Evolutionary conservation across 192 early-diverging fungal genomes (phyloP).

Genomic region (Backusella morwellensis): DNA sequence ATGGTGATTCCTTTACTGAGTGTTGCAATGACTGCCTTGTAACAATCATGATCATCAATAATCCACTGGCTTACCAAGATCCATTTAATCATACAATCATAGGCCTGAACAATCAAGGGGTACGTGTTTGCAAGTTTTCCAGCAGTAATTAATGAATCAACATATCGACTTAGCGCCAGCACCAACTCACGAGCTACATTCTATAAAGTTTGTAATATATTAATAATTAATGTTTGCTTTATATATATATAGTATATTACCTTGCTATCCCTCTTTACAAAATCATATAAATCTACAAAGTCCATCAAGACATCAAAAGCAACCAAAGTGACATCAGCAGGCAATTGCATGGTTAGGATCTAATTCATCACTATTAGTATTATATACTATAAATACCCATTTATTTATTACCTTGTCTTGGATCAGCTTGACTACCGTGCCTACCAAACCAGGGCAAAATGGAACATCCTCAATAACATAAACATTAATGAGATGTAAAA

Average conservation of each 20-base stretch:
- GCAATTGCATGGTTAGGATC: constrained; percentile 58
- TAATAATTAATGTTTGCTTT: background rate
- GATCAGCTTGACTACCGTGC: constrained; percentile 64
- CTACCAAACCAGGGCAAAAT: constrained; percentile 69
- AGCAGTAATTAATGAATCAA: constrained; percentile 61
- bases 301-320: constrained; percentile 65
- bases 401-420: constrained; percentile 67
- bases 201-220: constrained; percentile 26
- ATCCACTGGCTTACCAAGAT: constrained; percentile 76
- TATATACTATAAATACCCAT: background rate
- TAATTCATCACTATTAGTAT: constrained; percentile 12
- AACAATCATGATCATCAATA: constrained; percentile 65
- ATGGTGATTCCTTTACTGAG: constrained; percentile 70
- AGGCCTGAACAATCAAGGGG: constrained; percentile 63
- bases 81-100: constrained; percentile 78
- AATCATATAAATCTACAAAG: constrained; percentile 60
- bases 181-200: constrained; percentile 68
- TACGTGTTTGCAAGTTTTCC: constrained; percentile 52
- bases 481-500: constrained; percentile 66
- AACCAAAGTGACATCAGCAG: constrained; percentile 55
- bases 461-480: constrained; percentile 76
- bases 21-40: constrained; percentile 63
- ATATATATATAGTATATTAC: constrained; percentile 28
- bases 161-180: constrained; percentile 66
- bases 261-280: constrained; percentile 66